Evolutionary conservation across 2,329 filamentous ascomycete species (phyloP).

Genomic region (Davidsoniella australis): DNA sequence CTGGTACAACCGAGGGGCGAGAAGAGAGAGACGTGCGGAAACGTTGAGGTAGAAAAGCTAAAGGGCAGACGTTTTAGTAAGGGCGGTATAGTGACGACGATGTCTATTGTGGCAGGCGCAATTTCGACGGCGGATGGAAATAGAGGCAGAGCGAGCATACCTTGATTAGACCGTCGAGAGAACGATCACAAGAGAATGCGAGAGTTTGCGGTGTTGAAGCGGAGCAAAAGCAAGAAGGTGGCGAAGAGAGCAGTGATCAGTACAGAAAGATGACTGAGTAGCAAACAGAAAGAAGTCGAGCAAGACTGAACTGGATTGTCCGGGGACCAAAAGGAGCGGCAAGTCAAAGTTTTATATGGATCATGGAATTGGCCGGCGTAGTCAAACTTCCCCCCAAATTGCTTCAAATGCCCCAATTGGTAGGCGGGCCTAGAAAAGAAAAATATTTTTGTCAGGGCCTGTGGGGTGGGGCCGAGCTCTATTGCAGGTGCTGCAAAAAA

Average conservation of each 20-base stretch:
- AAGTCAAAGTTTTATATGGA: conserved; percentile 12
- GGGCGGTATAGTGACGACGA: background rate
- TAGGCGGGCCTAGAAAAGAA: background rate
- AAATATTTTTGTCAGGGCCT: conserved; percentile 13
- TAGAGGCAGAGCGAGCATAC: background rate
- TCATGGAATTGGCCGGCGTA: background rate
- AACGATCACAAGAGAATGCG: background rate
- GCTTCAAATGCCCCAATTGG: background rate
- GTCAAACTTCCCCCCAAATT: background rate
- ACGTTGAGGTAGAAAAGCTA: conserved; percentile 4
- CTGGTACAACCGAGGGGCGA: background rate
- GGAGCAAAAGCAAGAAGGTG: background rate
- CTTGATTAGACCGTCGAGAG: conserved; percentile 3
- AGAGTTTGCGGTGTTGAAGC: background rate
- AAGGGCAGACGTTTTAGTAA: background rate
- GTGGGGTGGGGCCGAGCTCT: conserved; percentile 11
- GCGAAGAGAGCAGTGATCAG: background rate
- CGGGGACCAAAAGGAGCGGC: conserved; percentile 5
- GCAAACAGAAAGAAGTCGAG: conserved; percentile 2
- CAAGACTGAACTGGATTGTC: background rate
- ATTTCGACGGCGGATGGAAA: too few relatives aligned
- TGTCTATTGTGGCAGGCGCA: background rate
- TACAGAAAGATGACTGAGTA: conserved; percentile 1
- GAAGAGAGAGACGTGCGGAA: background rate
- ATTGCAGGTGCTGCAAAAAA: background rate